These are phyloP conservation scores for Penicillium crystallinum DNA, from an alignment of 495 filamentous ascomycete species.

Conservation along the genomic window DNA sequence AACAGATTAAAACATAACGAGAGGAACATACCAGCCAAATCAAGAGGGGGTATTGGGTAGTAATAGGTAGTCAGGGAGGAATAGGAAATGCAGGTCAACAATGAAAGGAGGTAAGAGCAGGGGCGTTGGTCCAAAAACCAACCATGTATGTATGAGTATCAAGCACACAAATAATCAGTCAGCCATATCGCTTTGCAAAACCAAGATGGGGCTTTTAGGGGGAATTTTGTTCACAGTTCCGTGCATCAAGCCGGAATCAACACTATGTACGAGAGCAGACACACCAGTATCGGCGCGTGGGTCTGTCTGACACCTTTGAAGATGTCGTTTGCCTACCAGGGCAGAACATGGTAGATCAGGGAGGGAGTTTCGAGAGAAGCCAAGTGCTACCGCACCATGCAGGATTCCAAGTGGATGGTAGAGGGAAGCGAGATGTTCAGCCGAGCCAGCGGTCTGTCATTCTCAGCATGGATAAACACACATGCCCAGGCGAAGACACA, in stretches of 20 bases:
- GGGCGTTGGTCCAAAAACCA: background rate
- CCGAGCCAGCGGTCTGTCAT: conserved; percentile 15
- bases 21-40: conserved; percentile 30
- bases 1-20: conserved; percentile 10
- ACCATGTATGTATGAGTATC: conserved; percentile 12
- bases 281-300: background rate
- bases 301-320: background rate
- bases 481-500: background rate
- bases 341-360: background rate
- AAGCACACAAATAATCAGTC: conserved; percentile 2
- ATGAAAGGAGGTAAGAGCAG: background rate
- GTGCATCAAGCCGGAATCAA: conserved; percentile 14
- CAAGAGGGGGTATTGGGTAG: conserved; percentile 33
- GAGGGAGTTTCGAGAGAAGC: background rate
- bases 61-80: background rate
- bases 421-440: background rate
- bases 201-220: conserved; percentile 8
- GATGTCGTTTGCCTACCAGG: background rate
- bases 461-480: background rate
- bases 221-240: conserved; percentile 18
- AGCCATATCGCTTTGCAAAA: conserved; percentile 5
- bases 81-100: conserved; percentile 3
- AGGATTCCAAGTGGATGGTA: background rate
- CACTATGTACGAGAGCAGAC: conserved; percentile 23
- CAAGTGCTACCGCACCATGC: background rate